Conservation (phyloP, 2,329 filamentous ascomycete species). For the Botrytis cinerea region DNA sequence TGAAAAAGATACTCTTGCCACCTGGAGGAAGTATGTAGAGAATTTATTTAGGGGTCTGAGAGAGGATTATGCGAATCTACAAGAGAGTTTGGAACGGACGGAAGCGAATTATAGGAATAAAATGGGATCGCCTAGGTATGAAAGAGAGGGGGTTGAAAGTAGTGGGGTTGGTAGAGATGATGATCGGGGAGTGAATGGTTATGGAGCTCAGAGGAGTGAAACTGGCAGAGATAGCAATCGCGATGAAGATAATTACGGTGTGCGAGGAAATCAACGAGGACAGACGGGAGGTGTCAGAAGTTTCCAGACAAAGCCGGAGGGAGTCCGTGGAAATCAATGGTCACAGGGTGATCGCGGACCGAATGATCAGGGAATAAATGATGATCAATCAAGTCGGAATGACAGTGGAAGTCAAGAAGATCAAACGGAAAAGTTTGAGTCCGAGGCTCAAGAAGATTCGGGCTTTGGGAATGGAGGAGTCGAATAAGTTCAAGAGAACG, state of each 20-base stretch:
- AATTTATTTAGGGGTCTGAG: not conserved
- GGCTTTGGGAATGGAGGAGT: not conserved
- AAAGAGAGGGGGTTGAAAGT: not conserved
- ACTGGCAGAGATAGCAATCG: not conserved
- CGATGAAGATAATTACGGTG: too few species aligned
- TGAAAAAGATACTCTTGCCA: not conserved
- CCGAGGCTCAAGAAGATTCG: not conserved
- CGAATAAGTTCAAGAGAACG: not conserved
- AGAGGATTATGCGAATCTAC: not conserved
- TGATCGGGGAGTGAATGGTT: not conserved
- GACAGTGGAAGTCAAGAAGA: not conserved
- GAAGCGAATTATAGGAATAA: not conserved
- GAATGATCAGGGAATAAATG: not conserved
- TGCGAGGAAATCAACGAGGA: too few species aligned
- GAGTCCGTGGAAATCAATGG: not conserved
- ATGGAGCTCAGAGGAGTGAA: not conserved
- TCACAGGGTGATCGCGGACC: not conserved
- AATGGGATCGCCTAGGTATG: not conserved
- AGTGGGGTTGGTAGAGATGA: not conserved
- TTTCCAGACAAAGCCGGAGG: not conserved
- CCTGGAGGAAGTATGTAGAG: not conserved
- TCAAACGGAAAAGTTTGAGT: not conserved
- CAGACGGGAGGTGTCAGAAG: not conserved
- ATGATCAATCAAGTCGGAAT: not conserved
- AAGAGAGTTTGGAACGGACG: not conserved